Evolutionary conservation across 1,284 basidiomycete species (phyloP).

Genomic region (Microbotryum silenes-acaulis): DNA sequence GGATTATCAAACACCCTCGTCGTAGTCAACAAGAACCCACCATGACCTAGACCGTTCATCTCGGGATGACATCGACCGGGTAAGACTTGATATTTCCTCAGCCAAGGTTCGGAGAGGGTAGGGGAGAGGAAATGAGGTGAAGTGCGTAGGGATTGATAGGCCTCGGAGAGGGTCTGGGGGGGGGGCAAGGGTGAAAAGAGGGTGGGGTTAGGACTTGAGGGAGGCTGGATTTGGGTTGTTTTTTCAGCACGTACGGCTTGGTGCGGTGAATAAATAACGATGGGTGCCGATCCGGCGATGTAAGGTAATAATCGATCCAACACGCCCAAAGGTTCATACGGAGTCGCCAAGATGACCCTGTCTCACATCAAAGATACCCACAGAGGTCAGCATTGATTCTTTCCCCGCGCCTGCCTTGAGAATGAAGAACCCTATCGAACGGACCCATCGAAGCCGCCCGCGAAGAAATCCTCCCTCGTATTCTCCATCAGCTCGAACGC

Average conservation of each 20-base stretch:
- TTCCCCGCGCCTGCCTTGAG: neutral
- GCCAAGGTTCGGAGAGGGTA: constrained; percentile 77
- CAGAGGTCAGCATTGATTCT: neutral
- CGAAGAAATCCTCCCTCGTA: constrained; percentile 71
- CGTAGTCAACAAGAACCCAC: constrained; percentile 71
- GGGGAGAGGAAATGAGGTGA: constrained; percentile 66
- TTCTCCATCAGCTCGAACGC: constrained; percentile 53
- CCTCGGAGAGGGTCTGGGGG: constrained; percentile 57
- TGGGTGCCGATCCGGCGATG: constrained; percentile 72
- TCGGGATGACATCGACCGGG: constrained; percentile 92
- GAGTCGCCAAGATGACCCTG: constrained; percentile 72
- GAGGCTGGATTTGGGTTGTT: too few relatives aligned
- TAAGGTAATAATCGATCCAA: constrained; percentile 65
- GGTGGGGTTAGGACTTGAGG: neutral
- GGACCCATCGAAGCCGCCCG: constrained; percentile 78
- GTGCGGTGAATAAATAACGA: constrained; percentile 52
- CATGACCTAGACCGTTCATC: constrained; percentile 84
- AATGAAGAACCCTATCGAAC: constrained; percentile 29
- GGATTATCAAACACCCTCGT: constrained; percentile 32
- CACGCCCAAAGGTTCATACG: constrained; percentile 80
- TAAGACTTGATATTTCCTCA: constrained; percentile 85
- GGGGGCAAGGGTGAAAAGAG: neutral
- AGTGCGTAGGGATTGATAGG: constrained; percentile 63
- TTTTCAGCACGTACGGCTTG: constrained; percentile 4
- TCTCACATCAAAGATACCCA: neutral